These are phyloP conservation scores for Tolypocladium paradoxum DNA, from an alignment of 2,329 filamentous ascomycete genomes.

Conservation along the genomic window DNA sequence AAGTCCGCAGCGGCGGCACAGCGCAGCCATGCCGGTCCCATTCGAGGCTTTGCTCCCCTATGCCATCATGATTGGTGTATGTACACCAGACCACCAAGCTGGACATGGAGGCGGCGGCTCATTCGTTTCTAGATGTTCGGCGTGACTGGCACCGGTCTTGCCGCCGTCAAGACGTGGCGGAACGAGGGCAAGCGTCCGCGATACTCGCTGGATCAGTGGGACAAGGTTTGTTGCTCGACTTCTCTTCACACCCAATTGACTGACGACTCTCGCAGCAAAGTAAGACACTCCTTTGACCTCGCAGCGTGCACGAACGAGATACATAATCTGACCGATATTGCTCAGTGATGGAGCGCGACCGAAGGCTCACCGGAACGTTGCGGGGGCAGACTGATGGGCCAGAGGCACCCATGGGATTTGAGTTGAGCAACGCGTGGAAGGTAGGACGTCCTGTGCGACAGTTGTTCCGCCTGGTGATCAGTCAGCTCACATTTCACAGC, in stretches of 20 bases:
- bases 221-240: constrained; percentile 34
- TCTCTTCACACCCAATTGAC: constrained; percentile 3
- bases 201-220: constrained; percentile 53
- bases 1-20: constrained; percentile 21
- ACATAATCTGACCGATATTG: constrained; percentile 1
- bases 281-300: constrained; percentile 18
- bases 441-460: constrained; percentile 25
- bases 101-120: constrained; percentile 9
- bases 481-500: constrained; percentile 18
- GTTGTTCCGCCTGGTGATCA: not conserved
- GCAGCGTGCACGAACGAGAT: not conserved
- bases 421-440: constrained; percentile 54
- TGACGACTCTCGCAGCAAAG: constrained; percentile 39
- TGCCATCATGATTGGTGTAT: constrained; percentile 51
- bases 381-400: constrained; percentile 47
- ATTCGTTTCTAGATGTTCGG: constrained; percentile 47
- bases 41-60: constrained; percentile 56
- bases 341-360: constrained; percentile 53
- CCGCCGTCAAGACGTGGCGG: constrained; percentile 43
- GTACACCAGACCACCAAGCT: constrained; percentile 14
- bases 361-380: constrained; percentile 46
- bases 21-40: constrained; percentile 44
- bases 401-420: constrained; percentile 47
- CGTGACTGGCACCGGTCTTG: constrained; percentile 45
- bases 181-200: constrained; percentile 52